phyloP scores from a whole-genome alignment of 2,329 filamentous ascomycete species.

The Fonsecaea monophora region DNA sequence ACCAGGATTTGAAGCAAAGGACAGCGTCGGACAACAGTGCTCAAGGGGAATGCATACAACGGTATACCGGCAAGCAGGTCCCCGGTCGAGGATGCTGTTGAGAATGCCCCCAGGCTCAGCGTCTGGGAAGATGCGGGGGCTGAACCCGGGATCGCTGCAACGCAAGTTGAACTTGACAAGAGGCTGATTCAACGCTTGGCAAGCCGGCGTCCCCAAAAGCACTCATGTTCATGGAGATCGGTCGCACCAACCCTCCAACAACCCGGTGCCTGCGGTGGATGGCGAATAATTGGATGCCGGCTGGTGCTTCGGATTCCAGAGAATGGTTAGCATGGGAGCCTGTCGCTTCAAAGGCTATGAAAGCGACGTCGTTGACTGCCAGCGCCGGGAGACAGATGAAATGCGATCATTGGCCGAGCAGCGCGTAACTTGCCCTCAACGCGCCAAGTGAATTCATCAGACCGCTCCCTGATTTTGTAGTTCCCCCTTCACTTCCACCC shows the following conservation, averaged over 20 bases:
- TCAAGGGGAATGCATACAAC: not conserved
- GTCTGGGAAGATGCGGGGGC: not conserved
- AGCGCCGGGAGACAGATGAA: constrained; percentile 7
- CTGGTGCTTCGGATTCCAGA: not conserved
- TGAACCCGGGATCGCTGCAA: not conserved
- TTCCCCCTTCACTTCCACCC: constrained; percentile 1
- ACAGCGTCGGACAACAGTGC: not conserved
- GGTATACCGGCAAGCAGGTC: not conserved
- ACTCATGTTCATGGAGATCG: not conserved
- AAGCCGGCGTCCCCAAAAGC: not conserved
- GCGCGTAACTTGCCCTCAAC: constrained; percentile 23
- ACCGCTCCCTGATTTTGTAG: constrained; percentile 15
- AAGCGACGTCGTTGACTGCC: constrained; percentile 7
- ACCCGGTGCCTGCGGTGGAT: not conserved
- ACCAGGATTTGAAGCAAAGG: constrained; percentile 7
- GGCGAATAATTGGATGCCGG: not conserved
- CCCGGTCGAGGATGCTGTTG: not conserved
- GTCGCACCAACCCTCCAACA: not conserved
- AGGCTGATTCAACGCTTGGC: constrained; percentile 6
- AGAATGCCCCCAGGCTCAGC: not conserved
- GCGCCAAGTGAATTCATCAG: constrained; percentile 22
- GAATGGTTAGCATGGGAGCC: not conserved
- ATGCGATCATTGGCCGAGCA: constrained; percentile 13
- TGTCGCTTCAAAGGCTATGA: not conserved
- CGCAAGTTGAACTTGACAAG: not conserved